Evolutionary conservation across 140 eudicot genomes (phyloP).

Genomic region (Senecio squalidus): DNA sequence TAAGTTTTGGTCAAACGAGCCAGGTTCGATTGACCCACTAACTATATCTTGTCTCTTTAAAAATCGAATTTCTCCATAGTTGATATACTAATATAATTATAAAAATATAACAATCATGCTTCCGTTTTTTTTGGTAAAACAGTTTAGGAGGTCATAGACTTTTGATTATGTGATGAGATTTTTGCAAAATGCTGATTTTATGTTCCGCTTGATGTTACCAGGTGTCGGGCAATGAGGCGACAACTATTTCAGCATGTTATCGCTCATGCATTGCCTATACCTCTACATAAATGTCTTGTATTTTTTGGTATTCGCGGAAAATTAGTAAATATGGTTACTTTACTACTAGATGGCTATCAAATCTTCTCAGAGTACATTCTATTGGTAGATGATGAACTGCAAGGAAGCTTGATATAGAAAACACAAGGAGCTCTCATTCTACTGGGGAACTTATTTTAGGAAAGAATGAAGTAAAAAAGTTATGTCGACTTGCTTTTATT

Average conservation of each 20-base stretch:
- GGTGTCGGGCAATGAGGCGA: background rate
- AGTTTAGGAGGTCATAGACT: background rate
- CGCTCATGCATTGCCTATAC: too few species aligned
- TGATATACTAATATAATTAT: background rate
- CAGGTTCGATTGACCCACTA: too few species aligned
- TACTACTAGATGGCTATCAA: background rate
- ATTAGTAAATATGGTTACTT: constrained; percentile 7
- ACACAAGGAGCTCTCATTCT: background rate
- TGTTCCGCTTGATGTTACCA: background rate
- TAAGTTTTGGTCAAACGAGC: background rate
- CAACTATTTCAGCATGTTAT: constrained; percentile 8
- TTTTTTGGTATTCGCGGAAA: background rate
- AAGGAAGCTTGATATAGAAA: background rate
- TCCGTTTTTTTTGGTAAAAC: background rate
- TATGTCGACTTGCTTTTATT: background rate
- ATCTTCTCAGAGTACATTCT: background rate
- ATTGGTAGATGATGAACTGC: constrained; percentile 8
- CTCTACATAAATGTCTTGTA: background rate
- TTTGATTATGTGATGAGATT: background rate
- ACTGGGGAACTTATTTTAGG: background rate
- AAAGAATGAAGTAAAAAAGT: background rate
- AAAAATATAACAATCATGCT: too few species aligned
- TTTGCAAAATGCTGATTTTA: background rate
- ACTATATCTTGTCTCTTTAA: background rate
- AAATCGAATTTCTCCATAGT: background rate